Evolutionary conservation across 805 yeast genomes (phyloP).

Genomic region (Cyberlindnera xylosilytica): DNA sequence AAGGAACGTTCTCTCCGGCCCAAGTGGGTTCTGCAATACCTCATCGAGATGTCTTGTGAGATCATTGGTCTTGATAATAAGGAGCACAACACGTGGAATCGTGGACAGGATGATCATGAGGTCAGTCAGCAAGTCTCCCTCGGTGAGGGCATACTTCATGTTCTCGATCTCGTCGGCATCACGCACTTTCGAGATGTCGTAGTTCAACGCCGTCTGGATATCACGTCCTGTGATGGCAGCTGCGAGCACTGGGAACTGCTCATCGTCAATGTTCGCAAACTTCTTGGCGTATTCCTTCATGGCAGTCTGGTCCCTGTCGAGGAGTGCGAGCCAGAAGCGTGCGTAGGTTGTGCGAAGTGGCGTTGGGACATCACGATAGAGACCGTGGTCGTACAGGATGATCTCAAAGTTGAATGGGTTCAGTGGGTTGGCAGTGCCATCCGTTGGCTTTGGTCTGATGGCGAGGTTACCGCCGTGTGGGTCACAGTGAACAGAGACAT

Average conservation of each 20-base stretch:
- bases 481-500: constrained; percentile 92
- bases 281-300: constrained; percentile 74
- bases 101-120: constrained; percentile 75
- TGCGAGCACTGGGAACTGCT: constrained; percentile 79
- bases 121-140: constrained; percentile 63
- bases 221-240: constrained; percentile 96
- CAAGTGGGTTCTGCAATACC: constrained; percentile 72
- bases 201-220: constrained; percentile 66
- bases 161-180: constrained; percentile 57
- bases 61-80: constrained; percentile 92
- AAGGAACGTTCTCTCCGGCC: constrained; percentile 82
- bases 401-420: constrained; percentile 81
- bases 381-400: constrained; percentile 89
- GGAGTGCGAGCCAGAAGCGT: constrained; percentile 85
- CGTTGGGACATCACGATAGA: constrained; percentile 80
- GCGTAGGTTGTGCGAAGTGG: constrained; percentile 80
- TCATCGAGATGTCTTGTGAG: constrained; percentile 88
- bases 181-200: constrained; percentile 56
- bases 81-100: constrained; percentile 81
- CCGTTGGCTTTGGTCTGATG: constrained; percentile 45
- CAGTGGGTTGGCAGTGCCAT: constrained; percentile 16
- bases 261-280: constrained; percentile 76
- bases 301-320: constrained; percentile 61
- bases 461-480: constrained; percentile 98
- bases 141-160: constrained; percentile 64